Evolutionary conservation across 179 eudicot genomes (phyloP), one percentile per base, ranked within the genome.

Genomic region (Silene noctiflora): DNA sequence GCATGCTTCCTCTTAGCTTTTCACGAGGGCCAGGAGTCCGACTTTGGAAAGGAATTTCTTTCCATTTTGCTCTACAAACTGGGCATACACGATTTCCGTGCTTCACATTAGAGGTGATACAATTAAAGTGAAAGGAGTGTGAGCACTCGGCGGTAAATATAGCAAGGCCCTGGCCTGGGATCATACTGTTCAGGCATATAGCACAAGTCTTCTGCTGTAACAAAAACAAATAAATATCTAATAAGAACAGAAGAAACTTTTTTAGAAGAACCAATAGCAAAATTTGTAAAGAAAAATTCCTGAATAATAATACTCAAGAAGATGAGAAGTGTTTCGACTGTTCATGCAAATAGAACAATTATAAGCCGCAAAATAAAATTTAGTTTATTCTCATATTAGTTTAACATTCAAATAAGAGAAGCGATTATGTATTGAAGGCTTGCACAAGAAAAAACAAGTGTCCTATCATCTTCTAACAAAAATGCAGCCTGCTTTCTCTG

Each of bases 61-160:
- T 90, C 98, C 98, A 94, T 35, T 81, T 86, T 67, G 89, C 91
- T 77, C 91, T 74, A 71, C 98, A 94, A 71, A 90, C 86, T 2
- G 98, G 97, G 89, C 98, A 94, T 64, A 88, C 75, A 69, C 78
- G 91, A 79, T 89, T 89, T 14, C 97, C 97, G 39, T 92, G 96
- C 80, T 86, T 90, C 64, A 91, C 93, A 75, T 89, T 90, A n/a
- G 96, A 90, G 63, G 90, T 82, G 60, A 93, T 93, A 79, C 98
- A 93, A 53, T 85, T 86, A 79, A 88, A 93, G 76, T 93, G 98
- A 75, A 91, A 93, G 58, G 95, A 81, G 77, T 93, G 98, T 2
- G 95, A 85, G 82, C 98, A 93, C 80, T 93, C 98, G 1, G 98
- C 98, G 4, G 97, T 93, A 78, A 93, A 93, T 78, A 91, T 88